Evolutionary conservation across 1,139 yeast species (phyloP).

Genomic region (Suhomyces ambrosiae): DNA sequence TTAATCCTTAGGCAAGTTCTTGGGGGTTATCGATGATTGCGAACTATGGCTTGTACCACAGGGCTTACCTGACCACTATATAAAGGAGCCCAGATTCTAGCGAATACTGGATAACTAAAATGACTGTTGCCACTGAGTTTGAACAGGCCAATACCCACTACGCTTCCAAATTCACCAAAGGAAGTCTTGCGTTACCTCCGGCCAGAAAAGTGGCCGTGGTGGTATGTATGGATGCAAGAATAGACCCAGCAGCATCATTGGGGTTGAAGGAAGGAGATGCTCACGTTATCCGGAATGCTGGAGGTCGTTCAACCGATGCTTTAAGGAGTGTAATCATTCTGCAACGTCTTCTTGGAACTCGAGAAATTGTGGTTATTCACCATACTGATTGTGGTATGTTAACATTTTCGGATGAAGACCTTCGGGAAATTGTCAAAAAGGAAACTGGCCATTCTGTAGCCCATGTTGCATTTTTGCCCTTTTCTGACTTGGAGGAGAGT

Average conservation of each 20-base stretch:
- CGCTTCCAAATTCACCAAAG: slow-evolving; percentile 24
- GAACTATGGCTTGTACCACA: too few relatives aligned
- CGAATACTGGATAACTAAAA: too few relatives aligned
- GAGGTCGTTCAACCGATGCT: slow-evolving; percentile 46
- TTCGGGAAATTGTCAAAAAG: slow-evolving; percentile 28
- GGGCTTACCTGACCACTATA: too few relatives aligned
- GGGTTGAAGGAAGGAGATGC: slow-evolving; percentile 48
- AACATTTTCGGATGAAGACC: slow-evolving; percentile 34
- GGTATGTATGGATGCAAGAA: slow-evolving; percentile 50
- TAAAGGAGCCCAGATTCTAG: too few relatives aligned
- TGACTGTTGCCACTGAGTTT: slow-evolving; percentile 29
- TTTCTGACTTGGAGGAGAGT: slow-evolving; percentile 33
- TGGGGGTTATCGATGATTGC: too few relatives aligned
- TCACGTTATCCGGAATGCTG: slow-evolving; percentile 49
- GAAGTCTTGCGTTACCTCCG: slow-evolving; percentile 39
- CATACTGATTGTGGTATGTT: slow-evolving; percentile 49
- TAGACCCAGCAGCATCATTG: slow-evolving; percentile 43
- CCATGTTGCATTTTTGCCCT: slow-evolving; percentile 36
- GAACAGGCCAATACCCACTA: slow-evolving; percentile 26
- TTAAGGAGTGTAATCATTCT: slow-evolving; percentile 43
- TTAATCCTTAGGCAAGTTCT: too few relatives aligned
- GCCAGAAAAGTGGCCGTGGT: slow-evolving; percentile 37
- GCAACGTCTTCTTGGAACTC: slow-evolving; percentile 37
- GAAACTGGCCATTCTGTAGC: slow-evolving; percentile 33
- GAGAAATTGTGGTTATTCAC: slow-evolving; percentile 42